These are phyloP conservation scores for Jasminum sambac DNA, from an alignment of 257 asterid species.

Conservation along the genomic window DNA sequence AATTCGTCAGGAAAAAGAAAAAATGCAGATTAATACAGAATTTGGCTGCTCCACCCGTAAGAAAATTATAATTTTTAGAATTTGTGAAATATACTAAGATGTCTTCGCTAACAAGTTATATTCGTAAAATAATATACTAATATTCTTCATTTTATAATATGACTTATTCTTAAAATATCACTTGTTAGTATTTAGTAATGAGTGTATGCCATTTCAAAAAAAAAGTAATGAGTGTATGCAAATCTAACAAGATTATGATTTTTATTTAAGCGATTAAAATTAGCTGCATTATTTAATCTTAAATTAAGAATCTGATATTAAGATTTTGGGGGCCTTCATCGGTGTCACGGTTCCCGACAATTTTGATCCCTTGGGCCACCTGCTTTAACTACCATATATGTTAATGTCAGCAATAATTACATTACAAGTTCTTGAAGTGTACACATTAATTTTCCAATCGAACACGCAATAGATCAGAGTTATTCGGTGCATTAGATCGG, in stretches of 20 bases:
- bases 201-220: not conserved
- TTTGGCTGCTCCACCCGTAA: not conserved
- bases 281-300: not conserved
- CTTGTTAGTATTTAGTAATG: no score
- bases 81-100: no score
- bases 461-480: no score
- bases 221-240: not conserved
- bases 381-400: not conserved
- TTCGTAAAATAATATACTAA: no score
- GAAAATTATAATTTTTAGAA: not conserved
- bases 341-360: slow-evolving; percentile 18
- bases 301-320: not conserved
- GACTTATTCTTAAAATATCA: no score
- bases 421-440: no score
- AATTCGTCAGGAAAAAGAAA: not conserved
- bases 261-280: no score
- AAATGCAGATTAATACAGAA: not conserved
- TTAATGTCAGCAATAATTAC: no score
- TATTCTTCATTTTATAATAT: no score
- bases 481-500: no score
- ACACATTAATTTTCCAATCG: no score
- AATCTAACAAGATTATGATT: not conserved
- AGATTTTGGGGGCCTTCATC: slow-evolving; percentile 25
- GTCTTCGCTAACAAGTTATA: no score
- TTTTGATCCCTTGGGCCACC: slow-evolving; percentile 4